Evolutionary conservation across 2,329 filamentous ascomycete genomes (phyloP).

Genomic region (Cordyceps farinosa): DNA sequence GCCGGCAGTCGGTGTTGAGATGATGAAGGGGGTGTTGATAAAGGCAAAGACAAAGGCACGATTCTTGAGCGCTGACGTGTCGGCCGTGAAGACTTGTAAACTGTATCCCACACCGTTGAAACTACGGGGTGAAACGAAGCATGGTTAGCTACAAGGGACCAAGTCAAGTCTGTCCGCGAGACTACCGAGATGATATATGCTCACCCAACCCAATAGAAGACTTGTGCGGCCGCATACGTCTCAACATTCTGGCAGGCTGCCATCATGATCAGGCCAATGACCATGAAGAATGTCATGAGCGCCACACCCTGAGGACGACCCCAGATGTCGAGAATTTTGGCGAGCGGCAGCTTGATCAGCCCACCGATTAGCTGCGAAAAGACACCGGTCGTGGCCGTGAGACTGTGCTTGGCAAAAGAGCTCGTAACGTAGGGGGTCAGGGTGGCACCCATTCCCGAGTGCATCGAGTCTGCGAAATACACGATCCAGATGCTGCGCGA

Average conservation of each 20-base stretch:
- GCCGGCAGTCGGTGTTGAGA: conserved; percentile 33
- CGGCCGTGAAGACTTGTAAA: conserved; percentile 59
- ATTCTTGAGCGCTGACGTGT: conserved; percentile 59
- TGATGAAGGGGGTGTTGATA: conserved; percentile 49
- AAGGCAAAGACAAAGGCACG: conserved; percentile 54
- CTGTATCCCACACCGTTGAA: conserved; percentile 54
- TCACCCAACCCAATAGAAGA: conserved; percentile 57
- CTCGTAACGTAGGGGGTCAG: conserved; percentile 43
- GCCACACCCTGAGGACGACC: conserved; percentile 57
- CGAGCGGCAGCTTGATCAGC: conserved; percentile 56
- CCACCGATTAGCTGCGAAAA: conserved; percentile 49
- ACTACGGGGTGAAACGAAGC: conserved; percentile 24
- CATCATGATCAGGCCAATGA: conserved; percentile 54
- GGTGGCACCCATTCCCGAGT: conserved; percentile 31
- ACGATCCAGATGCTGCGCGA: conserved; percentile 38
- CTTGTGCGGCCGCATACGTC: conserved; percentile 51
- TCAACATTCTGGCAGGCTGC: conserved; percentile 46
- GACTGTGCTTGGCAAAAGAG: conserved; percentile 44
- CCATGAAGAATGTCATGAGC: conserved; percentile 46
- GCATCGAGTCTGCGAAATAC: conserved; percentile 31
- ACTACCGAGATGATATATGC: background rate
- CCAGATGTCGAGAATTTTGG: conserved; percentile 60
- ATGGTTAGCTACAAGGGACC: background rate
- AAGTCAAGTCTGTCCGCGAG: conserved; percentile 27
- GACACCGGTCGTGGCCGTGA: conserved; percentile 47